A percentile compares a stretch with the other conserved stretches of the same genome.
phyloP scores from a whole-genome alignment of 2,329 filamentous ascomycete genomes.

The Biscogniauxia sp. region DNA sequence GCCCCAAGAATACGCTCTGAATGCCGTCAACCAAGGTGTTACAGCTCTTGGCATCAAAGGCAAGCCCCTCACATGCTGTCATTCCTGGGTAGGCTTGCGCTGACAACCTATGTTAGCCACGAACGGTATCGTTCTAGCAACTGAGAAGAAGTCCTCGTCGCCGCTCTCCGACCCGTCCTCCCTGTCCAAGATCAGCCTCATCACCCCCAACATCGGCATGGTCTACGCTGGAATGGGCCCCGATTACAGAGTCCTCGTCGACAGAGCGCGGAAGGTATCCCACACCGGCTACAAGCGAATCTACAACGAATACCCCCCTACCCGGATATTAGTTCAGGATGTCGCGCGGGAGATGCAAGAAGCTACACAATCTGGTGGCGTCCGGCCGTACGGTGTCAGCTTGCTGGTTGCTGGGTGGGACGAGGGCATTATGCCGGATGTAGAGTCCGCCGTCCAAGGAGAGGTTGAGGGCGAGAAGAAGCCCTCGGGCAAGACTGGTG shows the following conservation, averaged over 20 bases:
- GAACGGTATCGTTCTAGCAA: conserved; percentile 97
- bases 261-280: conserved; percentile 96
- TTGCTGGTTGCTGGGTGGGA: conserved; percentile 97
- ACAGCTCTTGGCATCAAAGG: conserved; percentile 98
- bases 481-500: conserved; percentile 82
- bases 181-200: conserved; percentile 93
- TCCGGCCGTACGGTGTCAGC: conserved; percentile 94
- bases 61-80: conserved; percentile 37
- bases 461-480: conserved; percentile 60
- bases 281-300: conserved; percentile 99
- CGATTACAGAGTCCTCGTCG: conserved; percentile 95
- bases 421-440: conserved; percentile 88
- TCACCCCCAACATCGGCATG: conserved; percentile 99
- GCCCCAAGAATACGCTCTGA: conserved; percentile 87
- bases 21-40: conserved; percentile 98
- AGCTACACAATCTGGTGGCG: conserved; percentile 95
- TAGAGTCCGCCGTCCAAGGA: conserved; percentile 61
- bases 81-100: conserved; percentile 2
- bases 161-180: conserved; percentile 94
- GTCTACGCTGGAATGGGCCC: conserved; percentile 99
- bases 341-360: conserved; percentile 98
- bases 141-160: conserved; percentile 98
- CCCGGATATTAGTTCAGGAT: conserved; percentile 97
- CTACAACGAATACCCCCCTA: conserved; percentile 99
- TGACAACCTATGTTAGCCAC: conserved; percentile 61